Base-by-base conservation (phyloP, 2,329 filamentous ascomycete genomes). In the Neofusicoccum ribis region DNA sequence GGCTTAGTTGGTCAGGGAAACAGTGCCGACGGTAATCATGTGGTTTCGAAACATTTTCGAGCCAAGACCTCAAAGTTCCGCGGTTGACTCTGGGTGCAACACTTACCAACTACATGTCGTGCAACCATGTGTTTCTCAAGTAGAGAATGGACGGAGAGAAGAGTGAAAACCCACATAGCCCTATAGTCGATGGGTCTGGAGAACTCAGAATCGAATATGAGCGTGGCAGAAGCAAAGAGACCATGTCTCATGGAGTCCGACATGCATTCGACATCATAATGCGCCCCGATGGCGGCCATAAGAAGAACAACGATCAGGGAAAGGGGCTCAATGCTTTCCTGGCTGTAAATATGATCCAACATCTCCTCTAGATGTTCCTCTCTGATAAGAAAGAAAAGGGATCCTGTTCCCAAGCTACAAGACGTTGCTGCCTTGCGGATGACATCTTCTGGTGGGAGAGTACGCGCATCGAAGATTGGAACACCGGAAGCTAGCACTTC, bases 91-190 rank as follows among this genome's bases (percentile, higher is more conserved):
- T 31, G 27, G 6, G 6, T 31, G 27, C 27, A 31, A 27, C 31
- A 70, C 73, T 67, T 68, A 77, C 76, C 72, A 44, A 77, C 71
- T 5, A 78, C 64, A 64, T 77, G 76, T 51, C 76, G 71, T 7
- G 75, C 74, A 49, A 75, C 77, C 73, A 76, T 74, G 58, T 78
- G 76, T 67, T 78, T 77, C 67, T 78, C 75, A 1, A 78, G 68
- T 2, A 77, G 49, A 3, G 76, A 72, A 65, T 77, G 76, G 51
- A 77, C 75, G 0, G 76, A 76, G 66, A 76, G 71, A 2, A 73
- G 72, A 7, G 77, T 66, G 2, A 78, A 65, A 11, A 77, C 65
- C 14, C 76, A 72, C 75, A 77, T 77, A 3, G 75, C 73, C 12
- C 73, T 72, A 5, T 75, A 61, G 47, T 77, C 73, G 54, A 77